Percentiles rank a stretch among this genome's conserved stretches.
Conservation (phyloP, 176 grass and related monocot species). For the Lolium perenne region DNA sequence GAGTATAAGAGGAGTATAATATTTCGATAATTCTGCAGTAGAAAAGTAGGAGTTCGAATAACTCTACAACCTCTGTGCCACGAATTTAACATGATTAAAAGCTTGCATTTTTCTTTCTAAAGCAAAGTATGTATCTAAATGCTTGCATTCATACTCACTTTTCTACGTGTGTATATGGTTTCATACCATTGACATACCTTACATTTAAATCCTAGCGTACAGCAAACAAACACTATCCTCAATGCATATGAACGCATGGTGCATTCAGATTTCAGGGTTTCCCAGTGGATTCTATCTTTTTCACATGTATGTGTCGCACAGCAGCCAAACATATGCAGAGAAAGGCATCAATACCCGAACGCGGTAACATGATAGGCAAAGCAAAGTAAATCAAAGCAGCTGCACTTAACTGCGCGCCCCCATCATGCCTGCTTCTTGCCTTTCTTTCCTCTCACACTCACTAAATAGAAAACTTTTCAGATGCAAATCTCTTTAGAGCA, state of each 20-base stretch:
- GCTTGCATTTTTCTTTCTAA: neutral
- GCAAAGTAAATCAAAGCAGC: constrained; percentile 60
- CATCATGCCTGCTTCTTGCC: constrained; percentile 2
- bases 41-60: neutral
- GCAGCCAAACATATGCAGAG: neutral
- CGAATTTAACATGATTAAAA: neutral
- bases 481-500: constrained; percentile 72
- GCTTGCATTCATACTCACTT: constrained; percentile 38
- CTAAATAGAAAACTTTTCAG: constrained; percentile 54
- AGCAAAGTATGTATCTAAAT: neutral
- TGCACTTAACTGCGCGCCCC: constrained; percentile 11
- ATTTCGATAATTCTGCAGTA: neutral
- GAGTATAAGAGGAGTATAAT: too few relatives aligned
- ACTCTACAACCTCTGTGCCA: neutral
- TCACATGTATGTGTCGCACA: neutral
- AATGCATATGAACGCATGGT: neutral
- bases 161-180: constrained; percentile 17
- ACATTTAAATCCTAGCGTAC: neutral
- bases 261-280: neutral
- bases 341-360: constrained; percentile 47
- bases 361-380: constrained; percentile 49
- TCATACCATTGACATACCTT: constrained; percentile 24
- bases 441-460: constrained; percentile 28
- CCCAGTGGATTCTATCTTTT: constrained; percentile 8
- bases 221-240: neutral